Percentiles rank a stretch among this genome's conserved stretches.
Conservation (phyloP, 495 filamentous ascomycete species). For the Astrothelium macrocarpum region DNA sequence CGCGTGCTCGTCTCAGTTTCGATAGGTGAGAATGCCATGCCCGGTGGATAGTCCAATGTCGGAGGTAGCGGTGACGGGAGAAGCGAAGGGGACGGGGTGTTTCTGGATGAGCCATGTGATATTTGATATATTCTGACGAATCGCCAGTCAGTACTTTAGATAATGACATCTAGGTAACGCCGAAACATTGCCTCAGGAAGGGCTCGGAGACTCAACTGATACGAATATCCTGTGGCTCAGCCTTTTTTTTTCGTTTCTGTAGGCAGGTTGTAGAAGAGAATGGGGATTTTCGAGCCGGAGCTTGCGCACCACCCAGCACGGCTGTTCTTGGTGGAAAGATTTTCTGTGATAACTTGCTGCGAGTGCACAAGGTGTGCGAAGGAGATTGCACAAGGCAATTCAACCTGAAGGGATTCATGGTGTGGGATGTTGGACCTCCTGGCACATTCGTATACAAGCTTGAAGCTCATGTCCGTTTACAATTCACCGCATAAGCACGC, state of each 20-base stretch:
- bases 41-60: conserved; percentile 98
- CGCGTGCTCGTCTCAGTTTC: conserved; percentile 48
- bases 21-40: conserved; percentile 71
- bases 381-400: neutral
- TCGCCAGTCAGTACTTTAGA: conserved; percentile 5
- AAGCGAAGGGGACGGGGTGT: conserved; percentile 74
- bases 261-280: conserved; percentile 24
- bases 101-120: conserved; percentile 53
- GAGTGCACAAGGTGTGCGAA: neutral
- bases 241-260: conserved; percentile 14
- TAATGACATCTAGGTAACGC: too few species aligned
- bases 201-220: conserved; percentile 38
- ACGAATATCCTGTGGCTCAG: conserved; percentile 21
- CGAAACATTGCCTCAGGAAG: too few species aligned
- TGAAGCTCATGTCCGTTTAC: conserved; percentile 3
- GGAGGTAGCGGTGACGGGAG: conserved; percentile 75
- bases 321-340: neutral
- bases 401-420: neutral
- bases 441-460: neutral
- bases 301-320: neutral
- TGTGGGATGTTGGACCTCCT: neutral
- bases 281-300: neutral
- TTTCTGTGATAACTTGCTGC: neutral
- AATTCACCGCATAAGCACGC: neutral
- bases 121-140: conserved; percentile 48